A percentile compares a stretch with the other conserved stretches of the same genome.
Conservation (phyloP, 108 stramenopile genomes). For the Stephanodiscus triporus region DNA sequence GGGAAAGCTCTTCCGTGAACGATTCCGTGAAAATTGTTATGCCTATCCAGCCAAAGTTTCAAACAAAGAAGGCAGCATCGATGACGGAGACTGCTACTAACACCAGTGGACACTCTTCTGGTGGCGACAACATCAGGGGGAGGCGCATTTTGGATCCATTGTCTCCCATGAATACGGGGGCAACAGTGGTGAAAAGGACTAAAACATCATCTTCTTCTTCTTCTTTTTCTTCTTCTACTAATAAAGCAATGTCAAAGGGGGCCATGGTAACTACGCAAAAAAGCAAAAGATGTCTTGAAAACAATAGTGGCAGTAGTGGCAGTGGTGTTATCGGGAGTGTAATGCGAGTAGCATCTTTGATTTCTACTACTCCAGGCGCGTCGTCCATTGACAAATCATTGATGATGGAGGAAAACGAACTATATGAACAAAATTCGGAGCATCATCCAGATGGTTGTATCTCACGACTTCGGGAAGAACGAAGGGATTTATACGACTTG, state of each 20-base stretch:
- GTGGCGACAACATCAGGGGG: not conserved
- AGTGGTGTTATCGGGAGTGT: not conserved
- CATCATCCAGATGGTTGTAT: slow-evolving; percentile 67
- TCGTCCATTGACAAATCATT: slow-evolving; percentile 5
- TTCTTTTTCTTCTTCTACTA: not conserved
- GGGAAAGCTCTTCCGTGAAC: slow-evolving; percentile 12
- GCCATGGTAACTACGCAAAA: slow-evolving; percentile 24
- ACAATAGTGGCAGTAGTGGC: not conserved
- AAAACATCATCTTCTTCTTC: slow-evolving; percentile 1
- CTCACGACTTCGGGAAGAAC: slow-evolving; percentile 68
- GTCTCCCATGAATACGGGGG: slow-evolving; percentile 3
- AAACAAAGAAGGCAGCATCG: not conserved
- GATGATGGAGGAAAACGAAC: slow-evolving; percentile 19
- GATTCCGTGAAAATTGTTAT: slow-evolving; percentile 15
- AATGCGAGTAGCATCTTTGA: slow-evolving; percentile 1
- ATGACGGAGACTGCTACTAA: not conserved
- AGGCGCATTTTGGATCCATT: slow-evolving; percentile 1
- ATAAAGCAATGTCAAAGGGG: slow-evolving; percentile 24
- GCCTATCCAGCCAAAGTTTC: slow-evolving; percentile 33
- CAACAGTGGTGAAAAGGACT: not conserved
- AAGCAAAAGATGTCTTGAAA: not conserved
- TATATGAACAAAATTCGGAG: slow-evolving; percentile 7
- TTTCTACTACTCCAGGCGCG: slow-evolving; percentile 2
- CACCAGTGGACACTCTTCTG: not conserved
- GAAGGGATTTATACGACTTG: slow-evolving; percentile 83